Conservation (phyloP, 2,329 filamentous ascomycete species). For the Pseudogymnoascus sp. region DNA sequence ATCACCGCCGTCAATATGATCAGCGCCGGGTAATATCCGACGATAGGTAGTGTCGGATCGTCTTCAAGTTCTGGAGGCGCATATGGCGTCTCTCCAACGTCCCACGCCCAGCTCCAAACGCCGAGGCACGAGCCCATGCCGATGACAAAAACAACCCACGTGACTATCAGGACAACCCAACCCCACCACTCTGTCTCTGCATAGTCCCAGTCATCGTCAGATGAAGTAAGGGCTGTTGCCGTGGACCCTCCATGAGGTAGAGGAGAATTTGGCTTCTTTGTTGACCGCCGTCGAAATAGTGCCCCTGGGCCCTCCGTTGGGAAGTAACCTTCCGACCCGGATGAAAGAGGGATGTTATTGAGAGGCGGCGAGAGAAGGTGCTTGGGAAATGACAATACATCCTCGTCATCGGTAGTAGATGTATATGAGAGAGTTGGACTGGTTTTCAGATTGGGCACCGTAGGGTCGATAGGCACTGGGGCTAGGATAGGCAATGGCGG, state of each 20-base stretch:
- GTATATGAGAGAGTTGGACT: conserved; percentile 54
- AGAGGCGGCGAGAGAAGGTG: conserved; percentile 38
- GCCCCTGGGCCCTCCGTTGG: conserved; percentile 33
- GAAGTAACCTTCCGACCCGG: conserved; percentile 59
- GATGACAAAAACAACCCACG: conserved; percentile 92
- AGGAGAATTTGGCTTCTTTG: conserved; percentile 45
- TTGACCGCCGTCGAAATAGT: conserved; percentile 25
- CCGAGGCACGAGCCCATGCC: conserved; percentile 94
- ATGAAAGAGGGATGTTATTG: conserved; percentile 38
- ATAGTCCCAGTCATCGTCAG: conserved; percentile 71
- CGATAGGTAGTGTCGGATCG: conserved; percentile 87
- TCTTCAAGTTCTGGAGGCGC: conserved; percentile 92
- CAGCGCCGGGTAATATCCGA: conserved; percentile 92
- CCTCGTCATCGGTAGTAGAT: conserved; percentile 79
- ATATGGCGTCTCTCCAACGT: conserved; percentile 92
- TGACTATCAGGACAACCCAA: conserved; percentile 83
- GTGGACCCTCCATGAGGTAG: conserved; percentile 48
- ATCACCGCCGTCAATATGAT: conserved; percentile 91
- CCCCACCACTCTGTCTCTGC: conserved; percentile 97
- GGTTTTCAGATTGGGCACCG: conserved; percentile 30
- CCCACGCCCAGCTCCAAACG: conserved; percentile 98
- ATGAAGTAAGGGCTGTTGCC: conserved; percentile 35
- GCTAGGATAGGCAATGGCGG: conserved; percentile 15
- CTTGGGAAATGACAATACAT: conserved; percentile 56
- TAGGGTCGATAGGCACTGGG: conserved; percentile 25